phyloP scores from a whole-genome alignment of 106 monocot genomes.

The Posidonia australis region DNA sequence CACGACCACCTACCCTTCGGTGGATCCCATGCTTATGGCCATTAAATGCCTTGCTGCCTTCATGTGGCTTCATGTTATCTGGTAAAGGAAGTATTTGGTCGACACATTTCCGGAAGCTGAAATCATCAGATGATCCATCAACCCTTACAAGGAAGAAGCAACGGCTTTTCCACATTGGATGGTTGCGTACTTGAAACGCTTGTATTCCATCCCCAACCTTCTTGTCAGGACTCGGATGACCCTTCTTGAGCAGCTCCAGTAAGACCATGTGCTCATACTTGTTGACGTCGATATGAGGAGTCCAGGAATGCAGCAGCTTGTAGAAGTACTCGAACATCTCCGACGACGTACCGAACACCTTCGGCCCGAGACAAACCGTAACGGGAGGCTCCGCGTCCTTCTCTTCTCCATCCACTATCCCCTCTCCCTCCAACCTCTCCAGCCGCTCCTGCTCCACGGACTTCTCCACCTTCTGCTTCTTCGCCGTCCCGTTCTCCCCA shows the following conservation, averaged over 20 bases:
- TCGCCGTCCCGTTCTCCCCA: not conserved
- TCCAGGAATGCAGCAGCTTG: constrained; percentile 58
- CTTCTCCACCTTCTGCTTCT: constrained; percentile 48
- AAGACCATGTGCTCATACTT: constrained; percentile 80
- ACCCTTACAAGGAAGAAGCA: constrained; percentile 66
- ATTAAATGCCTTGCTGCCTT: constrained; percentile 7
- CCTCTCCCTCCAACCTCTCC: constrained; percentile 55
- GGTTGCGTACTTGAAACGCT: constrained; percentile 72
- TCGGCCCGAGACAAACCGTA: constrained; percentile 48
- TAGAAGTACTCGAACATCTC: constrained; percentile 80
- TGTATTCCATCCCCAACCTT: constrained; percentile 72
- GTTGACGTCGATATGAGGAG: constrained; percentile 53
- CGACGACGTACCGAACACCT: constrained; percentile 43
- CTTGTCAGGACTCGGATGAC: constrained; percentile 44
- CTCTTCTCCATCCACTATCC: constrained; percentile 19
- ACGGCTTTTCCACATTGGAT: constrained; percentile 59
- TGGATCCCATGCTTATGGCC: constrained; percentile 16
- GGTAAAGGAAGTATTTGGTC: constrained; percentile 77
- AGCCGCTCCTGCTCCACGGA: too few species aligned
- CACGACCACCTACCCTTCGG: constrained; percentile 18
- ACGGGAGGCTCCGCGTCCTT: not conserved
- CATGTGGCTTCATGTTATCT: constrained; percentile 42
- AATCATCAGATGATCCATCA: constrained; percentile 70
- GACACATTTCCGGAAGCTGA: constrained; percentile 96
- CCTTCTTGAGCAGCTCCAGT: constrained; percentile 67